Percentiles rank a stretch among this genome's conserved stretches.
These are phyloP conservation scores for Gentiana macrophylla DNA, from an alignment of 257 asterid species.

Conservation along the genomic window DNA sequence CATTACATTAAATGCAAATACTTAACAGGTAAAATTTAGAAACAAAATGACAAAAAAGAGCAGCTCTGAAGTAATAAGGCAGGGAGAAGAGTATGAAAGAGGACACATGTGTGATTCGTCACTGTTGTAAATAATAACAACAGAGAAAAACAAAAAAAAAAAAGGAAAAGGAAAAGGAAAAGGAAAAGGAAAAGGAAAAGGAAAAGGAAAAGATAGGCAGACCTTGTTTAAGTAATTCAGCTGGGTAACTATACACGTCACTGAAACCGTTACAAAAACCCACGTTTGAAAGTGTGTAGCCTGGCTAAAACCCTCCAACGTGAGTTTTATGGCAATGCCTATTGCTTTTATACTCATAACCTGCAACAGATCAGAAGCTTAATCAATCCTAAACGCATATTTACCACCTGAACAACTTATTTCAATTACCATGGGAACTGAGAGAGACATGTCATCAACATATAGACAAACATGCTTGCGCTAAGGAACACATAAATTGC, in stretches of 20 bases:
- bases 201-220: neutral
- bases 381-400: too few species aligned
- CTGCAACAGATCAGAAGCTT: constrained; percentile 23
- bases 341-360: constrained; percentile 85
- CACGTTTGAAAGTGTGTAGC: constrained; percentile 52
- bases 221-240: constrained; percentile 84
- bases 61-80: too few species aligned
- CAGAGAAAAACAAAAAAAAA: too few species aligned
- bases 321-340: constrained; percentile 71
- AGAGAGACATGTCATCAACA: too few species aligned
- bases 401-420: neutral
- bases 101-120: neutral
- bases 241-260: constrained; percentile 52
- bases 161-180: too few species aligned
- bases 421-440: neutral
- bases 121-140: neutral
- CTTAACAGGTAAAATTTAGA: too few species aligned
- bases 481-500: too few species aligned
- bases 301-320: constrained; percentile 64
- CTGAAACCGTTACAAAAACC: constrained; percentile 67
- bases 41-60: too few species aligned
- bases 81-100: neutral
- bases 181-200: too few species aligned
- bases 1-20: constrained; percentile 2
- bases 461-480: too few species aligned